Evolutionary conservation across 805 yeast genomes (phyloP), one percentile per base, ranked within the genome.

Genomic region (Helenozyma rhizophorensis): DNA sequence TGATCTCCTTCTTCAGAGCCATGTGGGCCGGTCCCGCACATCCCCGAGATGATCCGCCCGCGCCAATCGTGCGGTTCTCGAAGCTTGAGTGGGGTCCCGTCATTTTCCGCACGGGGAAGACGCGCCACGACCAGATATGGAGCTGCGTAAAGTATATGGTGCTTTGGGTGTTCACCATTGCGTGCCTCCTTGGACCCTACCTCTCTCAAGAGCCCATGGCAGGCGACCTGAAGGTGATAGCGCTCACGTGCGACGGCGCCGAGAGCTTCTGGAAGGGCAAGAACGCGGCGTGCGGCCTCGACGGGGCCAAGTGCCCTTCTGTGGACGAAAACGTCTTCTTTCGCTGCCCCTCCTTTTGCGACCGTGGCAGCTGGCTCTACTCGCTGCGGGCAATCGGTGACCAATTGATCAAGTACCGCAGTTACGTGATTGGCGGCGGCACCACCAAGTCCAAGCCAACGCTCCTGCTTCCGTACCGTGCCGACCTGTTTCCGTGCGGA

Each of bases 321-420:
- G 56, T 63, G 18, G 50, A 61, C 11, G 72, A 72, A 14, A 68
- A 65, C 29, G 68, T 81, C 17, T 55, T 72, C 4, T 68, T 88
- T 49, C 67, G 87, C 44, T 89, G 97, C 56, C 96, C 96, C 0
- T 95, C 96, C 0, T 62, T 88, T 21, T 89, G 97, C 58, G 87
- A 81, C 44, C 62, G 81, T 21, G 84, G 77, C 21, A 78, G 88
- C 23, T 77, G 83, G 79, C 72, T 86, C 0, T 89, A 79, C 54
- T 76, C 88, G 2, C 75, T 80, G 12, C 62, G 81, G 9, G 80
- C 89, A 0, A 85, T 86, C 1, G 97, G 96, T 0, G 70, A 70
- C 32, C 62, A 75, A 34, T 58, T 75, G 42, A 65, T 82, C 15
- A 83, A 84, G 51, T 85, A 89, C 51, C 56, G 78, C 32, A 83